Base-by-base conservation (phyloP, 129 eudicot species). In the Lactuca saligna region DNA sequence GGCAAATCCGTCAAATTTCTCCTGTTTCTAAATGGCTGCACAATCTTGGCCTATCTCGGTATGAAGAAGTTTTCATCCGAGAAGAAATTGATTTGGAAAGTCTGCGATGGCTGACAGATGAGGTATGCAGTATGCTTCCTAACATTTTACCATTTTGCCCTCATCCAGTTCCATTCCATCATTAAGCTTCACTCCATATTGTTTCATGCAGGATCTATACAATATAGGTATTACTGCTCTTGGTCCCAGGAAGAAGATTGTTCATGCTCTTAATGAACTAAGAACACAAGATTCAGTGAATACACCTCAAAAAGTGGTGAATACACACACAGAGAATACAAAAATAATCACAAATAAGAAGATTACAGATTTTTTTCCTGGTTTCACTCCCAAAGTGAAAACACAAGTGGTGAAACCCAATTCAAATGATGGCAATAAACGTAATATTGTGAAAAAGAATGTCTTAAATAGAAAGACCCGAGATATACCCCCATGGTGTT, bases 61-160 rank as follows among this genome's bases (percentile, higher is more conserved):
- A 89, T 85, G 99, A 85, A 82, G 88, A 87, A 65, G 58, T 78
- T 70, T 93, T 93, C 62, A 76, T 93, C 7, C 76, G 75, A 49
- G 92, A 93, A 72, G 97, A 93, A 77, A 83, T 93, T 74, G 99
- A 93, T 56, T 89, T 90, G 92, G 95, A 86, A 53, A 82, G 93
- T 42, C 68, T 93, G 57, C 80, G 80, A 17, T 86, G 95, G 86
- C 70, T 93, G 74, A 85, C 92, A 7, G 99, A 93, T 54, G 99
- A 93, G 97, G 99, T 91, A 65, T 32, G 46, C 69, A 97, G 99
- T 88, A 65, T 32, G 46, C 69, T 53, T 68, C 13, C 6, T 35
- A 35, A 35, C 49, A 42, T 42, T 42, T 42, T 42, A 42, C 56
- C 14, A 50, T 3, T 50, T 50, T 42, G 7, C 17, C 17, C 56